Conservation (phyloP, 2,329 filamentous ascomycete genomes). For the Sporothrix globosa region DNA sequence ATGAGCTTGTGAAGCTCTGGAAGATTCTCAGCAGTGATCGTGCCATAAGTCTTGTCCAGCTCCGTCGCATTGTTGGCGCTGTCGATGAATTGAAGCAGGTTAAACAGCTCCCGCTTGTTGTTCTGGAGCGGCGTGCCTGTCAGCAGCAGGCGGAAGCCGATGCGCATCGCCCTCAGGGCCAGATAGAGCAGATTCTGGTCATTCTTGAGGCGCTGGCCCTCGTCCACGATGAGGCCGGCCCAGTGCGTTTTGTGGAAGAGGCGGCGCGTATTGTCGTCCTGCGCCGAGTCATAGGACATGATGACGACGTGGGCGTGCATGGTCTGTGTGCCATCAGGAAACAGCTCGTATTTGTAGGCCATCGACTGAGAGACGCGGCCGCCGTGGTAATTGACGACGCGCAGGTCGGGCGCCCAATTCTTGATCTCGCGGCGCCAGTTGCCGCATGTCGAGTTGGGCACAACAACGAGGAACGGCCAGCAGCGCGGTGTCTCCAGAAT, state of each 20-base stretch:
- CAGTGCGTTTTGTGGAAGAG: conserved; percentile 75
- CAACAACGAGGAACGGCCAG: conserved; percentile 91
- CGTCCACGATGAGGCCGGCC: conserved; percentile 88
- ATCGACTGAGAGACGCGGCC: conserved; percentile 73
- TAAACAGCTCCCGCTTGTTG: conserved; percentile 92
- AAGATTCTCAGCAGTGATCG: conserved; percentile 83
- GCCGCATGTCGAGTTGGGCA: conserved; percentile 92
- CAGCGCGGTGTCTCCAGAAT: conserved; percentile 69
- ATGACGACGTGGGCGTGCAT: conserved; percentile 90
- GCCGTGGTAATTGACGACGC: conserved; percentile 93
- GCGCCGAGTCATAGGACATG: conserved; percentile 89
- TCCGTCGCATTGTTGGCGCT: conserved; percentile 67
- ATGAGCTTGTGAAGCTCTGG: conserved; percentile 81
- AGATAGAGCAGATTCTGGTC: conserved; percentile 82
- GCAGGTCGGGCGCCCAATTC: conserved; percentile 82
- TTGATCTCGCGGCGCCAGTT: conserved; percentile 98
- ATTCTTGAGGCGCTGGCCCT: conserved; percentile 94
- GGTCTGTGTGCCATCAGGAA: conserved; percentile 65
- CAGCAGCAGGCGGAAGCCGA: conserved; percentile 82
- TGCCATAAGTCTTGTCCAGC: conserved; percentile 74
- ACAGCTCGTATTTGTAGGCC: conserved; percentile 82
- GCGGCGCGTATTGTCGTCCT: conserved; percentile 67
- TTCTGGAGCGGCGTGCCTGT: conserved; percentile 95
- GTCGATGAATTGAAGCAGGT: conserved; percentile 93
- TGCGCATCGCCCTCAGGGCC: conserved; percentile 70